A percentile compares a stretch with the other conserved stretches of the same genome.
Conservation (phyloP, 495 filamentous ascomycete genomes). For the Podospora fimiseda region DNA sequence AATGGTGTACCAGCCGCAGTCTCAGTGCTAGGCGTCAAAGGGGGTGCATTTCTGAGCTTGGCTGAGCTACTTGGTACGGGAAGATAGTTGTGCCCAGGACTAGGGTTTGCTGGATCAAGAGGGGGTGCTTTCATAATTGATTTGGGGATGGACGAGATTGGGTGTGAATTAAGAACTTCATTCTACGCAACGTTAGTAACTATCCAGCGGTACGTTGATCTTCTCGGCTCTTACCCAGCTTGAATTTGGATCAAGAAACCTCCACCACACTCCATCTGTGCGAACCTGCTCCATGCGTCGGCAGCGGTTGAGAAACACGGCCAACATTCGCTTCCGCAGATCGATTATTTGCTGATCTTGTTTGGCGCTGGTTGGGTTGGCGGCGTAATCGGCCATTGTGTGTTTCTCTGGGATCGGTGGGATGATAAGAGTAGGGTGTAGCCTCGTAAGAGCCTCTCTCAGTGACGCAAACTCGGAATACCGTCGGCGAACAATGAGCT, state of each 20-base stretch:
- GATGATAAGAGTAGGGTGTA: constrained; percentile 91
- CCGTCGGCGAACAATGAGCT: constrained; percentile 85
- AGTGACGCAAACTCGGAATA: constrained; percentile 98
- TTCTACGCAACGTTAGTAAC: constrained; percentile 51
- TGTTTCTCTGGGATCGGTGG: constrained; percentile 98
- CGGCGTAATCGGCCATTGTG: constrained; percentile 96
- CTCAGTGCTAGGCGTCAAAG: constrained; percentile 35
- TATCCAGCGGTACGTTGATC: background rate
- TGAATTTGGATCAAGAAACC: constrained; percentile 92
- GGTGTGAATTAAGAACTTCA: constrained; percentile 85
- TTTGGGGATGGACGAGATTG: constrained; percentile 86
- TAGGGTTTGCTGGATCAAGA: constrained; percentile 84
- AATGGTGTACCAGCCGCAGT: constrained; percentile 57
- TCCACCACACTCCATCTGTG: constrained; percentile 94
- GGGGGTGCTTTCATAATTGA: constrained; percentile 89
- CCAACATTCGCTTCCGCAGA: constrained; percentile 89
- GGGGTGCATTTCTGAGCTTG: constrained; percentile 63
- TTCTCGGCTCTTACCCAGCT: constrained; percentile 82
- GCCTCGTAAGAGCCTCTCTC: constrained; percentile 74
- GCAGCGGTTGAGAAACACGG: constrained; percentile 90
- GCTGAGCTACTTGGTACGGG: constrained; percentile 79
- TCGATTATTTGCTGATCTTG: constrained; percentile 96
- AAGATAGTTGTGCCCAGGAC: constrained; percentile 79
- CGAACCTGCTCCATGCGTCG: constrained; percentile 86
- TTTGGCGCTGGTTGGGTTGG: constrained; percentile 94